Evolutionary conservation across 345 rosid genomes (phyloP), one percentile per base, ranked within the genome.

Genomic region (Hirschfeldia incana): DNA sequence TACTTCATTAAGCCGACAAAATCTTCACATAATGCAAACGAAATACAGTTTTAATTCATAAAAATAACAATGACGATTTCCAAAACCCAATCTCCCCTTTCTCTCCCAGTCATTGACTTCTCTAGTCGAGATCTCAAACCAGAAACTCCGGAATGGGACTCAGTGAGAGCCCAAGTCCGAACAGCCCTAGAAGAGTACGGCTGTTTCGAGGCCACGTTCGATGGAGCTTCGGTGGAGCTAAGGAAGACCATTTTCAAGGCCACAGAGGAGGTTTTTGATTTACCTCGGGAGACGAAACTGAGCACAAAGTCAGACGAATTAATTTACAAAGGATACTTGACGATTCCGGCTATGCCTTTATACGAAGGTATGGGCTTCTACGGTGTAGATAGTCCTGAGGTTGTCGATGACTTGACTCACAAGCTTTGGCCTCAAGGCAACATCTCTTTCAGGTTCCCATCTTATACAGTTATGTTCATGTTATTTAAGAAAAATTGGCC

Each of bases 151-250:
- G 86, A 81, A 46, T 90, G 90, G 88, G 80, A 68, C 11, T 68
- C 67, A 0, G 79, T 82, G 75, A 85, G 81, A 78, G 51, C 58
- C 28, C 71, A 59, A 21, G 88, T 87, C 69, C 76, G 80, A 36
- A 21, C 66, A 76, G 87, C 90, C 9, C 79, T 88, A 4, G 89
- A 85, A 70, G 88, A 87, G 13, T 85, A 79, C 37, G 92, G 94
- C 6, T 87, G 88, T 74, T 90, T 88, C 36, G 89, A 88, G 83
- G 94, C 87, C 2, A 60, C 63, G 58, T 85, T 82, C 61, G 33
- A 87, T 65, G 83, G 74, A 65, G 82, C 76, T 76, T 81, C 94
- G 0, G 0, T 8, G 9, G 89, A 87, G 42, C 74, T 73, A 13
- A 15, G 83, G 39, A 77, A 83, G 49, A 70, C 82, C 0, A 4